These are phyloP conservation scores for Rubia tinctorum DNA, from an alignment of 305 asterid genomes.

Conservation along the genomic window DNA sequence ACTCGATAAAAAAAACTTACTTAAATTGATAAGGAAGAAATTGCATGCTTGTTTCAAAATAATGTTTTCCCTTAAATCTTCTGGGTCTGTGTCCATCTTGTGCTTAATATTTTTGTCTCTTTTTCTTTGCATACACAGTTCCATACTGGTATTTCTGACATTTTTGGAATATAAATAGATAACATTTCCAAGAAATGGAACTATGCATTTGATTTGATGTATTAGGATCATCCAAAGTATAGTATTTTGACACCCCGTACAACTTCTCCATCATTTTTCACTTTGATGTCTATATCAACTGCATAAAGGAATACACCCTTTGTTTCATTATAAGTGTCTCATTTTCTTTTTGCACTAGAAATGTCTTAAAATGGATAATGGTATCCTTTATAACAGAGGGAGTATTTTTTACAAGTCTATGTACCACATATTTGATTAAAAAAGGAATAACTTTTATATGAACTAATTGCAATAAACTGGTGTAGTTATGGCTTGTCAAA, in stretches of 20 bases:
- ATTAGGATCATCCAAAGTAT: background rate
- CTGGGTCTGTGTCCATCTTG: background rate
- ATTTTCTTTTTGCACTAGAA: too few relatives aligned
- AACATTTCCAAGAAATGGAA: background rate
- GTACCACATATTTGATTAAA: background rate
- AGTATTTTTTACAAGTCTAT: background rate
- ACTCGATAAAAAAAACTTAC: background rate
- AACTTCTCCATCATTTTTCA: too few relatives aligned
- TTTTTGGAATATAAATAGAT: background rate
- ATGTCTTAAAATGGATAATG: too few relatives aligned
- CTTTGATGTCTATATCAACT: background rate
- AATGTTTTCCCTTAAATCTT: background rate
- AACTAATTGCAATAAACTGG: background rate
- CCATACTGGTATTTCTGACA: background rate
- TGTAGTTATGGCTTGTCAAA: too few relatives aligned
- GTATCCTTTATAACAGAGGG: background rate
- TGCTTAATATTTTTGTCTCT: background rate
- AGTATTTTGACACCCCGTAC: background rate
- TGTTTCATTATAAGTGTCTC: too few relatives aligned
- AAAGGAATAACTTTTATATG: background rate
- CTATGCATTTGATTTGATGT: background rate
- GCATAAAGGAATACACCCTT: background rate
- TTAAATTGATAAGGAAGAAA: background rate
- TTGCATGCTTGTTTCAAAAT: background rate
- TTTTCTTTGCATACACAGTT: background rate